Conservation (phyloP, 2,329 filamentous ascomycete species). For the Diaporthe citrichinensis region DNA sequence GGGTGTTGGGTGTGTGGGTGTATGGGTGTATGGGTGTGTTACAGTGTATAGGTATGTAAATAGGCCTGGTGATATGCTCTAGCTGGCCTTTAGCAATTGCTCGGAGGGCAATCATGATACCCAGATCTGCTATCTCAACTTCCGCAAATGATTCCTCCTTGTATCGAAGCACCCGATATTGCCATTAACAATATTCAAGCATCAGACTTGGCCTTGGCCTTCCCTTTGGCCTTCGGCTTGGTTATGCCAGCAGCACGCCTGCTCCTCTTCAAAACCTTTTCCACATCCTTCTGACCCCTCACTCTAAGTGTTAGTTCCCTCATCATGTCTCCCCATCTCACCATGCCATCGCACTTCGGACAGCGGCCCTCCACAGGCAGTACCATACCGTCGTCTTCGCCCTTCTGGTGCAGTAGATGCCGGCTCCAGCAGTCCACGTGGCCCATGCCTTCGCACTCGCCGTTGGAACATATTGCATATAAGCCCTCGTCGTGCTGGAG, state of each 20-base stretch:
- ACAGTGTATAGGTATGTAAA: too few species aligned
- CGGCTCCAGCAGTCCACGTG: constrained; percentile 73
- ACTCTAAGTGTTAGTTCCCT: constrained; percentile 84
- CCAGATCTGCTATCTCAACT: too few species aligned
- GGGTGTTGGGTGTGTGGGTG: too few species aligned
- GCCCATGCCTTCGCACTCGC: constrained; percentile 68
- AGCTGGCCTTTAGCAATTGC: too few species aligned
- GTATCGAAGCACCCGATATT: too few species aligned
- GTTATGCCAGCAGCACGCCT: constrained; percentile 39
- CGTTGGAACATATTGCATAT: constrained; percentile 69
- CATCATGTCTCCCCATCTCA: constrained; percentile 84
- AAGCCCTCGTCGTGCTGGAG: constrained; percentile 65
- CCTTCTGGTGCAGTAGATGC: constrained; percentile 59
- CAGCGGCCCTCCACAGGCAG: constrained; percentile 80
- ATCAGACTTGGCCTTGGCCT: constrained; percentile 13
- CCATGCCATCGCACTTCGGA: constrained; percentile 73
- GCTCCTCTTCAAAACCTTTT: constrained; percentile 73
- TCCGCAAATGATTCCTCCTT: too few species aligned
- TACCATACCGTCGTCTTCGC: constrained; percentile 58
- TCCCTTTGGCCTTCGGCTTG: constrained; percentile 47
- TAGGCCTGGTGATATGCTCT: too few species aligned
- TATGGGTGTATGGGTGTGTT: too few species aligned
- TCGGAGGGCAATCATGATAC: too few species aligned
- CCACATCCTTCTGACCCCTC: constrained; percentile 78
- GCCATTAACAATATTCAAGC: too few species aligned